Base-by-base conservation (phyloP, 257 asterid genomes). In the Leptodermis oblonga region DNA sequence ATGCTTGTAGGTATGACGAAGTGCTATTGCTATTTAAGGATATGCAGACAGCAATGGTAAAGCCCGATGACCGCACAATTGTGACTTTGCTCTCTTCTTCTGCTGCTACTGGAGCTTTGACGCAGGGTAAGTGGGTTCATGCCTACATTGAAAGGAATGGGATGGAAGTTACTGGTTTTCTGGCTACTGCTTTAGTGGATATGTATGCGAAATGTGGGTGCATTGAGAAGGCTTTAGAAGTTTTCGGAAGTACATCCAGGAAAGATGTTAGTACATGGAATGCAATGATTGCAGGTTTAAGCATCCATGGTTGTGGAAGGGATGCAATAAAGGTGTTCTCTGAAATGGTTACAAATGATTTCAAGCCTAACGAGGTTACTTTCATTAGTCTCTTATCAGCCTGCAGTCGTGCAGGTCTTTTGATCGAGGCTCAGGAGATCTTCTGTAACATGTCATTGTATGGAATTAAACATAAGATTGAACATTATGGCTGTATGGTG, bases 191-290 rank as follows among this genome's bases (percentile, higher is more conserved):
- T 66, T 81, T 82, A 62, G 81, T 78, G 58, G 79, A 82, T 65
- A 82, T 81, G 86, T 81, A 81, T 63, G 68, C 79, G 3, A 81
- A 78, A 76, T 78, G 86, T 73, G 86, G 83, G 69, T 70, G 54
- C 53, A 76, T 82, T 60, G 81, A 78, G 69, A 73, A 82, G 74
- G 73, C 77, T 8, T 8, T 54, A 11, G 79, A 72, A 61, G 79
- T 78, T 62, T 76, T 78, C 67, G 60, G 62, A n/a, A 15, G 60
- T 56, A 52, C 81, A 31, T 54, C 61, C 54, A 45, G 39, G 67
- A 82, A 76, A 68, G 79, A 78, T 62, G 68, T 73, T 54, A 73
- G 86, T 43, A 76, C 86, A 26, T 82, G 83, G 86, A 82, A 78
- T 76, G 77, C 83, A 53, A 76, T 78, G 78, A 76, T 78, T 73